Evolutionary conservation across 2,329 filamentous ascomycete species (phyloP).

Genomic region (Amauroascus niger): DNA sequence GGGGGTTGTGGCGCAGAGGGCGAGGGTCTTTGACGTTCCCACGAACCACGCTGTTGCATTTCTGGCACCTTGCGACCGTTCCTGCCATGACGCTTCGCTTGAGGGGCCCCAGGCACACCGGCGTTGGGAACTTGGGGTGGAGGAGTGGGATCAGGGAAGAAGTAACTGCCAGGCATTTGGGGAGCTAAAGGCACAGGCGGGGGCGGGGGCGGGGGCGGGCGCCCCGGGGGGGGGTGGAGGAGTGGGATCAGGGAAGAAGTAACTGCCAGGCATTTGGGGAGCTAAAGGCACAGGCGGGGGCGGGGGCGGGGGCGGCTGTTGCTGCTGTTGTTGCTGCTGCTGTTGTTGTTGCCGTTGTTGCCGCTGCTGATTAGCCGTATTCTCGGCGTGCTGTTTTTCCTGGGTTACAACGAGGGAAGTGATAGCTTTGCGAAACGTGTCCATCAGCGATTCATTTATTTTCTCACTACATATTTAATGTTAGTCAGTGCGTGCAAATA

Average conservation of each 20-base stretch:
- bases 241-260: not conserved
- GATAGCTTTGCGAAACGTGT: constrained; percentile 17
- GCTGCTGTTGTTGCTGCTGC: constrained; percentile 8
- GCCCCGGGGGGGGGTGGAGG: not conserved
- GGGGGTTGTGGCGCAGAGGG: constrained; percentile 13
- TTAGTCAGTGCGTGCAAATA: not conserved
- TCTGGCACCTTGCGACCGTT: not conserved
- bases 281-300: not conserved
- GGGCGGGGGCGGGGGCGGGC: too few relatives aligned
- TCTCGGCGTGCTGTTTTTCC: constrained; percentile 9
- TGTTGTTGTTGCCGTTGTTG: constrained; percentile 1
- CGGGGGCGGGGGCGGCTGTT: not conserved
- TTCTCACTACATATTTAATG: constrained; percentile 9
- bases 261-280: not conserved
- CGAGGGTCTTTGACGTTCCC: constrained; percentile 14
- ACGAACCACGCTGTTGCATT: constrained; percentile 6
- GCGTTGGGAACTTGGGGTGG: not conserved
- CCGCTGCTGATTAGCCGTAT: not conserved
- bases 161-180: not conserved
- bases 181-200: not conserved
- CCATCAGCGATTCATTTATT: constrained; percentile 15
- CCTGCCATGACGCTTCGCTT: not conserved
- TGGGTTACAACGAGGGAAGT: constrained; percentile 10
- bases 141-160: not conserved
- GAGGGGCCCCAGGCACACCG: not conserved